Evolutionary conservation across 2,329 filamentous ascomycete genomes (phyloP).

Genomic region (Ophiognomonia clavigignenti-juglandacearum): DNA sequence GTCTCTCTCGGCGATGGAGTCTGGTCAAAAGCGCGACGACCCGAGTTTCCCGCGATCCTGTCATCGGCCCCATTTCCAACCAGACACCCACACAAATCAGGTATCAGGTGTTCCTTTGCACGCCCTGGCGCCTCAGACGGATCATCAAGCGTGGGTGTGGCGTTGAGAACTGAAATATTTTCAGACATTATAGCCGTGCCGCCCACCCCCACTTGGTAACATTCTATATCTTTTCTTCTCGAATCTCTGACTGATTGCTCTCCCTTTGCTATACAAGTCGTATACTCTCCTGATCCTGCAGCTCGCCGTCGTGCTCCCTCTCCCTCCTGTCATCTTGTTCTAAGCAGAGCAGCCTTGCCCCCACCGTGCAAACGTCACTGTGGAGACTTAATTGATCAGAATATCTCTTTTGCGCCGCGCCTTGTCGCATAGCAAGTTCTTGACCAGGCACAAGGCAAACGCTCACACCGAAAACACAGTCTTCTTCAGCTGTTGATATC

Average conservation of each 20-base stretch:
- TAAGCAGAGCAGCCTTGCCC: neutral
- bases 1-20: neutral
- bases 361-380: neutral
- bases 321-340: too few relatives aligned
- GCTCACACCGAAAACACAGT: neutral
- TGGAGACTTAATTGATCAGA: too few relatives aligned
- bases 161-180: too few relatives aligned
- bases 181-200: too few relatives aligned
- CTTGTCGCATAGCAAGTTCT: neutral
- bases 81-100: neutral
- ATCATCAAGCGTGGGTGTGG: too few relatives aligned
- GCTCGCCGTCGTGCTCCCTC: too few relatives aligned
- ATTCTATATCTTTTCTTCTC: too few relatives aligned
- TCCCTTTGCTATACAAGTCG: too few relatives aligned
- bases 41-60: neutral
- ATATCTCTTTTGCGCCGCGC: neutral
- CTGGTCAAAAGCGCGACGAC: neutral
- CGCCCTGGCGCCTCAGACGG: conserved; percentile 4
- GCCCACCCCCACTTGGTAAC: too few relatives aligned
- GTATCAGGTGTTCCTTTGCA: neutral
- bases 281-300: too few relatives aligned
- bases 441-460: neutral
- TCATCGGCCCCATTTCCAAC: neutral
- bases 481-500: neutral
- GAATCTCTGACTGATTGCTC: too few relatives aligned